phyloP scores from a whole-genome alignment of 176 grass and related monocot species.

The Raddia guianensis region DNA sequence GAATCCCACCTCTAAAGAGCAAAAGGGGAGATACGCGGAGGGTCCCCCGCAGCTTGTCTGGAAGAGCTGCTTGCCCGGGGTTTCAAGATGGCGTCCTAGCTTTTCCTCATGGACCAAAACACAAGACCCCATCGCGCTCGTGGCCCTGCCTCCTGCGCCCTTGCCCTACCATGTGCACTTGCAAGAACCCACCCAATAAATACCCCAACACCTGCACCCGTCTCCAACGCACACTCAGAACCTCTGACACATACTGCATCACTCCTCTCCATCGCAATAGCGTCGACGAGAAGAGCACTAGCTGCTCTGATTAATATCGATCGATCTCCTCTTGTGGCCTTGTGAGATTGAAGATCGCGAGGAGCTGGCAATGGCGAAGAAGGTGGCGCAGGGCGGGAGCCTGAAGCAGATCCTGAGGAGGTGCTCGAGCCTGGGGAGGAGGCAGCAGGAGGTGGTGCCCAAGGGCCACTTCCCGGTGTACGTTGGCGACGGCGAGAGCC shows the following conservation, averaged over 20 bases:
- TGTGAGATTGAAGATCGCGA: not conserved
- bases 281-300: not conserved
- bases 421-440: conserved; percentile 66
- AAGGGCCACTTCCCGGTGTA: conserved; percentile 78
- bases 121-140: conserved; percentile 20
- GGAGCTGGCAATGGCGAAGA: conserved; percentile 44
- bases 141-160: conserved; percentile 32
- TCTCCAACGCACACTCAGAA: not conserved
- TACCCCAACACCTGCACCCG: conserved; percentile 16
- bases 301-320: no score
- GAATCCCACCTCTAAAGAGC: not conserved
- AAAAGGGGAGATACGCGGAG: not conserved
- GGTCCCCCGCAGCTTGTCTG: conserved; percentile 4
- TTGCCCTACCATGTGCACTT: conserved; percentile 40
- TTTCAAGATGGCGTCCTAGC: conserved; percentile 2
- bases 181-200: conserved; percentile 26
- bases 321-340: not conserved
- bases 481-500: conserved; percentile 56
- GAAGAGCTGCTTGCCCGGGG: not conserved
- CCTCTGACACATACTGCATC: not conserved
- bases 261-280: not conserved
- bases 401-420: conserved; percentile 72
- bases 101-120: conserved; percentile 28
- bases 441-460: conserved; percentile 47
- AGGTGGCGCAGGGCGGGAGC: conserved; percentile 42